Evolutionary conservation across 108 stramenopile genomes (phyloP).

Genomic region (Fragilariopsis cylindrus): DNA sequence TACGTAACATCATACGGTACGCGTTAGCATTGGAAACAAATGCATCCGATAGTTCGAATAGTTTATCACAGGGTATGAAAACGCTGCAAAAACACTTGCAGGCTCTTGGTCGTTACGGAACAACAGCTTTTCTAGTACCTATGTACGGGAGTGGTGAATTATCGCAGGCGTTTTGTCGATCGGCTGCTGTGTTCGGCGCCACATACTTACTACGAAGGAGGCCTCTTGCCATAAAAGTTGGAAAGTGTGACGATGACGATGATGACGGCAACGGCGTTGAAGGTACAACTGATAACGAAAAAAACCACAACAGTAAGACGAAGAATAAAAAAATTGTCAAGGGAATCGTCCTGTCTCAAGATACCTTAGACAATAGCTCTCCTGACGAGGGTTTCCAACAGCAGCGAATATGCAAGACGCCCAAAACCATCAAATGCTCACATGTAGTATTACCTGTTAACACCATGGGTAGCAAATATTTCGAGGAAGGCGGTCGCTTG

Average conservation of each 20-base stretch:
- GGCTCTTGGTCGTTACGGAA: slow-evolving; percentile 74
- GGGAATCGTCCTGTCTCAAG: slow-evolving; percentile 31
- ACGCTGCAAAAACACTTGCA: slow-evolving; percentile 64
- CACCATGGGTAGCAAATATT: slow-evolving; percentile 11
- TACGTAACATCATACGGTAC: slow-evolving; percentile 57
- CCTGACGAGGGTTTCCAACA: slow-evolving; percentile 2
- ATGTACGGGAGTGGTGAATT: slow-evolving; percentile 86
- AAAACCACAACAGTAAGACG: slow-evolving; percentile 11
- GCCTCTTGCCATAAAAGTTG: slow-evolving; percentile 27
- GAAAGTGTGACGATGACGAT: slow-evolving; percentile 21
- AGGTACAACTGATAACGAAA: slow-evolving; percentile 9
- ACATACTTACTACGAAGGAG: slow-evolving; percentile 75
- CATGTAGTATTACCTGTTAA: slow-evolving; percentile 66
- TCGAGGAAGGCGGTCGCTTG: not conserved
- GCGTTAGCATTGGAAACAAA: slow-evolving; percentile 67
- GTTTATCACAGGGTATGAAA: slow-evolving; percentile 49
- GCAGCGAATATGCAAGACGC: not conserved
- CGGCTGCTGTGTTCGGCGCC: slow-evolving; percentile 82
- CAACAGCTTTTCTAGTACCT: slow-evolving; percentile 74
- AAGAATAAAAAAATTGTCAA: slow-evolving; percentile 2
- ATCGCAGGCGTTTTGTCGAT: slow-evolving; percentile 82
- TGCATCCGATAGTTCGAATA: slow-evolving; percentile 3
- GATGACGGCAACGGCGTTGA: slow-evolving; percentile 17
- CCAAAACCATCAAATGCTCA: slow-evolving; percentile 43
- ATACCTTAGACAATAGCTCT: not conserved